Evolutionary conservation across 2,329 filamentous ascomycete species (phyloP).

Genomic region (Colletotrichum noveboracense): DNA sequence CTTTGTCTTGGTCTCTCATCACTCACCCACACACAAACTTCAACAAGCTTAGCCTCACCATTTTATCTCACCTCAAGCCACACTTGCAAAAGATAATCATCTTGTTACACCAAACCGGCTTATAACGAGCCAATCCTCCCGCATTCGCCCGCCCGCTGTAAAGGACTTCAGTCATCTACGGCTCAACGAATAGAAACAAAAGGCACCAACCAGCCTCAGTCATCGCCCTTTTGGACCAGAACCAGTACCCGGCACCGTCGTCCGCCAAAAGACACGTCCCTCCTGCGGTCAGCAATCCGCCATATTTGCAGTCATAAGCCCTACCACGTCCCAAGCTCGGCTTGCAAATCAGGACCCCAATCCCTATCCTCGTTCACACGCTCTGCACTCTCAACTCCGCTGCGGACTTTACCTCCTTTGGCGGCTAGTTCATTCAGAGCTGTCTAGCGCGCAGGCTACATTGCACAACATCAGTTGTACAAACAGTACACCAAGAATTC

Average conservation of each 20-base stretch:
- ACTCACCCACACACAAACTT: neutral
- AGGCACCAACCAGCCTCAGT: neutral
- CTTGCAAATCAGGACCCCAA: conserved; percentile 6
- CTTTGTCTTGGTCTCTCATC: neutral
- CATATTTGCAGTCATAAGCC: conserved; percentile 8
- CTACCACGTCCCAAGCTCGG: neutral
- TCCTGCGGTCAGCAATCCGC: conserved; percentile 22
- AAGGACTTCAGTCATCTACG: neutral
- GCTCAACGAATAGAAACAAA: neutral
- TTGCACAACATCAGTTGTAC: neutral
- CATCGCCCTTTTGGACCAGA: neutral
- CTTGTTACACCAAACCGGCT: neutral
- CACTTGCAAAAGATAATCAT: neutral
- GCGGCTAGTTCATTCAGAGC: conserved; percentile 9
- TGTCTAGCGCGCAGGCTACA: conserved; percentile 14
- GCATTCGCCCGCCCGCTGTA: neutral
- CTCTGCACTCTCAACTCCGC: conserved; percentile 11
- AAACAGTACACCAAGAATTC: conserved; percentile 16
- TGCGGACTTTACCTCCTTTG: conserved; percentile 10
- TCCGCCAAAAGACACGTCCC: conserved; percentile 5
- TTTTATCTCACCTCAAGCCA: neutral
- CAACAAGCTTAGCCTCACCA: neutral
- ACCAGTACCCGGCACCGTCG: neutral
- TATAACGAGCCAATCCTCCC: neutral
- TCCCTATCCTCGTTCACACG: conserved; percentile 1